Base-by-base conservation (phyloP, 2,329 filamentous ascomycete genomes). In the Colletotrichum gloeosporioides region DNA sequence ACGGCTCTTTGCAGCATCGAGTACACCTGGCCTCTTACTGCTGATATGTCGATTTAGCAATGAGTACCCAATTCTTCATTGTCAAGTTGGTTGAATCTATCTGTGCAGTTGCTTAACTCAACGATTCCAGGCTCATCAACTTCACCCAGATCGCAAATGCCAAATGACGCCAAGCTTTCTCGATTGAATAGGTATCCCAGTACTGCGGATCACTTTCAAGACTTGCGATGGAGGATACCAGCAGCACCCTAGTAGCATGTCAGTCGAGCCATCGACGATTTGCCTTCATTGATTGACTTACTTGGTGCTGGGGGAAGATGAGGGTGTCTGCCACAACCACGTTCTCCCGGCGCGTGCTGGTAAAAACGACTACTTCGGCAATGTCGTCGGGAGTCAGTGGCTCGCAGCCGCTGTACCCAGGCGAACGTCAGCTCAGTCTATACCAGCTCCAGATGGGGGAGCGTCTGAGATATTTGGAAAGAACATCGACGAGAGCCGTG, bases 331-430 rank as follows among this genome's bases (percentile, higher is more conserved):
- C 96, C 79, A 98, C 86, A 25, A 98, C 95, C 7, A 98, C 95
- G 83, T 98, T 98, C 87, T 98, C 95, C 80, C 94, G 92, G 81
- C 96, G 91, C 5, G 94, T 94, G 6, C 94, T 95, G 3, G 94
- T 90, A 82, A 98, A 98, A 9, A 98, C 96, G 39, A 98, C 89
- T 34, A 98, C 90, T 86, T 98, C 96, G 15, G 96, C 96, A 82
- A 98, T 96, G 82, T 98, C 96, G 66, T 97, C 95, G 0, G 95
- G 94, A 1, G 95, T 98, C 79, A 98, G 88, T 55, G 96, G 96
- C 79, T 98, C 94, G 79, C 91, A 93, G 68, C 93, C 94, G 74
- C 93, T 94, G 78, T 77, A 78, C 6, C 16, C 18, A 27, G 78
- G 63, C 39, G 36, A 29, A 9, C 34, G 59, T 71, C 31, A 61